phyloP scores from a whole-genome alignment of 768 basidiomycete genomes.

The Phlegmacium glaucopus region DNA sequence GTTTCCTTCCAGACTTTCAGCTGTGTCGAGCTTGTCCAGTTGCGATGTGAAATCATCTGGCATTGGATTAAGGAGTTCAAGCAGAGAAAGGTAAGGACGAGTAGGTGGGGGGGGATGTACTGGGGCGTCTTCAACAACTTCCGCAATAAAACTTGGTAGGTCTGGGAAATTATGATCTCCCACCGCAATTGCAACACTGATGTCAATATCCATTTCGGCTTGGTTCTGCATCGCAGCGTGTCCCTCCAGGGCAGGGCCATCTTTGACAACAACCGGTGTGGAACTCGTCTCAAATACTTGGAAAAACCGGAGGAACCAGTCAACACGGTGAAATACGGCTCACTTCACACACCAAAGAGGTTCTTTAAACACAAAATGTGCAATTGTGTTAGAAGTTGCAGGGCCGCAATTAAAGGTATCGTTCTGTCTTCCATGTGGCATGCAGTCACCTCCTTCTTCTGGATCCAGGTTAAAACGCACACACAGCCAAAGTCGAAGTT shows the following conservation, averaged over 20 bases:
- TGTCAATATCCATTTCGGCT: not conserved
- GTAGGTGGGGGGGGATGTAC: not conserved
- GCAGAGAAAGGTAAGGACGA: not conserved
- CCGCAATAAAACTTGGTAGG: not conserved
- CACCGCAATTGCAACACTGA: not conserved
- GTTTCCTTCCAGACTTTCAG: not conserved
- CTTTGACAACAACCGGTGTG: not conserved
- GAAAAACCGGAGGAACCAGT: not conserved
- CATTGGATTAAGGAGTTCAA: not conserved
- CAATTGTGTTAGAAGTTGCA: constrained; percentile 7
- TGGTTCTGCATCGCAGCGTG: not conserved
- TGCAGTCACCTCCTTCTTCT: not conserved
- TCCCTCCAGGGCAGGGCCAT: not conserved
- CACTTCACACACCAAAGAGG: not conserved
- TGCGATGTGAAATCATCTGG: not conserved
- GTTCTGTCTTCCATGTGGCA: constrained; percentile 1
- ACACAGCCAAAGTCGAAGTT: not conserved
- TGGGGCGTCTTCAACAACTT: not conserved
- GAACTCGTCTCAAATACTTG: not conserved
- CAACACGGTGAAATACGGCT: not conserved
- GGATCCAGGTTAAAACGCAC: not conserved
- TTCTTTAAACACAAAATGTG: constrained; percentile 3
- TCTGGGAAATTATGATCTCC: not conserved
- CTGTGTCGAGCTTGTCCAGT: not conserved
- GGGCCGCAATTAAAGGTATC: constrained; percentile 10